Conservation (phyloP, 106 monocot genomes). For the Triglochin maritima region DNA sequence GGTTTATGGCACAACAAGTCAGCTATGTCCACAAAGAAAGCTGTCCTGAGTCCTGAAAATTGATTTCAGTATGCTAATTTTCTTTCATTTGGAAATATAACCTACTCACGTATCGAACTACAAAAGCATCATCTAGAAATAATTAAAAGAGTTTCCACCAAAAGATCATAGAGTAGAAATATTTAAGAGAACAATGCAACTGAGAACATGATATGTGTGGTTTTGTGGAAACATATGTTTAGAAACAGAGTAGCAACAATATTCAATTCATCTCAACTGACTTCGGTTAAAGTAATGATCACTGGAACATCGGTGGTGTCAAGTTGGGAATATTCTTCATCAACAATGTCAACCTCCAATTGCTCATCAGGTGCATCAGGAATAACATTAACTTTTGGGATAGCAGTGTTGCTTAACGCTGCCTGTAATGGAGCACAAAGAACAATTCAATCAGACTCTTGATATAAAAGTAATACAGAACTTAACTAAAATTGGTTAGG, state of each 20-base stretch:
- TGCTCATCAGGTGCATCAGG: slow-evolving; percentile 57
- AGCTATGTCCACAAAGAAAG: too few species aligned
- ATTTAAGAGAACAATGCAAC: neutral
- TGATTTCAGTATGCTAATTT: too few species aligned
- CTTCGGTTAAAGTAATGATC: slow-evolving; percentile 79
- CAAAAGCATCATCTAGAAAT: too few species aligned
- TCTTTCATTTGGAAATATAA: too few species aligned
- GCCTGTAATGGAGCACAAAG: slow-evolving; percentile 27
- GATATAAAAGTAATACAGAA: too few species aligned
- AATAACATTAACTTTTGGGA: slow-evolving; percentile 78
- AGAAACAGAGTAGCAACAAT: neutral
- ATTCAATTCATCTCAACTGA: slow-evolving; percentile 15
- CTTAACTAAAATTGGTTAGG: too few species aligned
- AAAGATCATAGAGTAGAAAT: neutral
- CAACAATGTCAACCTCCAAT: slow-evolving; percentile 72
- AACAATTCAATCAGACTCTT: too few species aligned
- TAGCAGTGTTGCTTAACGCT: slow-evolving; percentile 72
- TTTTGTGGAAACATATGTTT: too few species aligned
- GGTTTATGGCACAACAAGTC: too few species aligned
- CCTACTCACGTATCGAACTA: too few species aligned
- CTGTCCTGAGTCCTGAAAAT: too few species aligned
- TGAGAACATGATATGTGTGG: neutral
- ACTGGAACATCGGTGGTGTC: slow-evolving; percentile 80
- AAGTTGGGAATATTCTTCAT: slow-evolving; percentile 90
- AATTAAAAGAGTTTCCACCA: neutral